phyloP scores from a whole-genome alignment of 345 rosid genomes.

The Triadica sebifera region DNA sequence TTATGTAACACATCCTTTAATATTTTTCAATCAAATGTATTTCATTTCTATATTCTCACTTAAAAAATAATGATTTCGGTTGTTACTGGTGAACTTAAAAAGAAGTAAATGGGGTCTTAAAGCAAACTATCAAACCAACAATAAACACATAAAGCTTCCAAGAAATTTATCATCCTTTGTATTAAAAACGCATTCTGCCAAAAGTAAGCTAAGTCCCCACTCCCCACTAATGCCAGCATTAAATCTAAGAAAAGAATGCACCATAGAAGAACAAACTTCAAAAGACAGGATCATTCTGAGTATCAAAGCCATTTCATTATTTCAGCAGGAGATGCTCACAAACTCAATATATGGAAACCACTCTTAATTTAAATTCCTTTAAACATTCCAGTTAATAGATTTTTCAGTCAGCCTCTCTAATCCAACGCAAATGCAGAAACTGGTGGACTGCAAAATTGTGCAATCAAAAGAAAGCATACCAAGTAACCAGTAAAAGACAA shows the following conservation, averaged over 20 bases:
- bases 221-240: background rate
- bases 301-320: background rate
- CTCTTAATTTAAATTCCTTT: background rate
- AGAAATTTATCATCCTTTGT: background rate
- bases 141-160: background rate
- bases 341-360: background rate
- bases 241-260: background rate
- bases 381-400: background rate
- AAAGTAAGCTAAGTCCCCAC: background rate
- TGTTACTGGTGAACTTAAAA: background rate
- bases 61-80: background rate
- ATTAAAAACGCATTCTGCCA: background rate
- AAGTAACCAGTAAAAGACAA: slow-evolving; percentile 4
- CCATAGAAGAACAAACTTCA: background rate
- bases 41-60: too few relatives aligned
- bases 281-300: background rate
- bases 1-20: too few relatives aligned
- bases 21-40: too few relatives aligned
- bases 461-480: background rate
- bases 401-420: background rate
- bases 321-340: background rate
- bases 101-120: background rate
- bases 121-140: background rate
- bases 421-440: background rate
- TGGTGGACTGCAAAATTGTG: background rate